Percentiles rank a stretch among this genome's conserved stretches.
Conservation (phyloP, 371 early-diverging fungal genomes). For the Nematocida parisii region DNA sequence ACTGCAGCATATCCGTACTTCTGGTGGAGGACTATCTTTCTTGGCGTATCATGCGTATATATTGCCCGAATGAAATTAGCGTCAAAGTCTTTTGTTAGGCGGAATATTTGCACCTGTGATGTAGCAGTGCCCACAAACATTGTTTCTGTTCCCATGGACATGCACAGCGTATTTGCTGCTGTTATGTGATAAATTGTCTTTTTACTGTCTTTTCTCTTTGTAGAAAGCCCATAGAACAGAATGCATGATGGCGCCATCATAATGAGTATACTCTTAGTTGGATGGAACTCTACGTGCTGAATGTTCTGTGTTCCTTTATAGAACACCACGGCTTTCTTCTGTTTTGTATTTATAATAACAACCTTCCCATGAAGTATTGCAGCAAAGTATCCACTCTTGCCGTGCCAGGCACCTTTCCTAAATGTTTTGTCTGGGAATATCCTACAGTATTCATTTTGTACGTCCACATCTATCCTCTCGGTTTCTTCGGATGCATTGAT, state of each 20-base stretch:
- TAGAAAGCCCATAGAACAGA: slow-evolving; percentile 36
- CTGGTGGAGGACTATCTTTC: slow-evolving; percentile 32
- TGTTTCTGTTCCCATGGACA: slow-evolving; percentile 10
- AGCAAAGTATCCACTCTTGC: slow-evolving; percentile 40
- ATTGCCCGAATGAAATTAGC: slow-evolving; percentile 35
- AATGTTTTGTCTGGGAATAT: slow-evolving; percentile 53
- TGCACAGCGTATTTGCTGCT: slow-evolving; percentile 24
- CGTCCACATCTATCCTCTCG: neutral
- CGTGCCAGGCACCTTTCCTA: slow-evolving; percentile 51
- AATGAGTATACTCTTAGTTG: slow-evolving; percentile 40
- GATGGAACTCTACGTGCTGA: slow-evolving; percentile 59
- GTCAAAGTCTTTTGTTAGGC: slow-evolving; percentile 9
- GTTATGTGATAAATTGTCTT: slow-evolving; percentile 52
- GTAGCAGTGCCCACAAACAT: slow-evolving; percentile 44
- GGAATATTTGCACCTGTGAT: slow-evolving; percentile 52
- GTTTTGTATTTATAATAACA: slow-evolving; percentile 49
- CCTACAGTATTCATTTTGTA: neutral
- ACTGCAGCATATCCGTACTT: slow-evolving; percentile 53
- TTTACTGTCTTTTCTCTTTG: slow-evolving; percentile 41
- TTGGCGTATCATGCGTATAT: slow-evolving; percentile 31
- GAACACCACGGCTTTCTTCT: slow-evolving; percentile 50
- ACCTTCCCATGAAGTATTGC: slow-evolving; percentile 54
- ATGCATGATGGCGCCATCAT: slow-evolving; percentile 47
- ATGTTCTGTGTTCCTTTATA: slow-evolving; percentile 56
- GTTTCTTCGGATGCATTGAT: neutral